Percentiles rank a stretch among this genome's conserved stretches.
phyloP scores from a whole-genome alignment of 202 grass and related monocot species.

The Digitaria exilis region DNA sequence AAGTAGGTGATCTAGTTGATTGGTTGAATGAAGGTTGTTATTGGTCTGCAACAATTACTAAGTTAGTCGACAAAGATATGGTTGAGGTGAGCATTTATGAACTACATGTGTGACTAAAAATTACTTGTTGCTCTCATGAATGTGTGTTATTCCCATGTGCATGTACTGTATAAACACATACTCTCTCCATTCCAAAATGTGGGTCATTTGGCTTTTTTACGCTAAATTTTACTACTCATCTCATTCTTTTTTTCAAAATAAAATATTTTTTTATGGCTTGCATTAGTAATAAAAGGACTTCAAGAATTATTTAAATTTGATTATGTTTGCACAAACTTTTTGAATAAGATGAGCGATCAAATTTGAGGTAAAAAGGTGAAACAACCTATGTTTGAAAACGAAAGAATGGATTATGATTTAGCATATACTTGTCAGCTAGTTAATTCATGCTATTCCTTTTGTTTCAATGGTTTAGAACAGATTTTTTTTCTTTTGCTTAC shows the following conservation, averaged over 20 bases:
- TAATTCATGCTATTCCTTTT: background rate
- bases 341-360: too few relatives aligned
- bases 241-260: too few relatives aligned
- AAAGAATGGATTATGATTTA: too few relatives aligned
- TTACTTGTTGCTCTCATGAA: constrained; percentile 4
- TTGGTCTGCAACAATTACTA: constrained; percentile 48
- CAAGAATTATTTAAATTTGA: too few relatives aligned
- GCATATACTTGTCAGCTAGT: background rate
- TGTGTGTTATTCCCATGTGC: background rate
- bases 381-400: too few relatives aligned
- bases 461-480: background rate
- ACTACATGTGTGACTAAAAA: constrained; percentile 9
- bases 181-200: too few relatives aligned
- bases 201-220: too few relatives aligned
- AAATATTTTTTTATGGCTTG: too few relatives aligned
- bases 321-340: too few relatives aligned
- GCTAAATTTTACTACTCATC: too few relatives aligned
- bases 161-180: background rate
- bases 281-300: too few relatives aligned
- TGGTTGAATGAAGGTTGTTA: constrained; percentile 37
- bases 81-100: constrained; percentile 43
- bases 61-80: constrained; percentile 28
- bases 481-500: background rate
- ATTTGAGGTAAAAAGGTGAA: too few relatives aligned
- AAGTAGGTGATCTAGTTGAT: constrained; percentile 52